A percentile compares a stretch with the other conserved stretches of the same genome.
Conservation (phyloP, 192 early-diverging fungal species). For the Coemansia sp. region DNA sequence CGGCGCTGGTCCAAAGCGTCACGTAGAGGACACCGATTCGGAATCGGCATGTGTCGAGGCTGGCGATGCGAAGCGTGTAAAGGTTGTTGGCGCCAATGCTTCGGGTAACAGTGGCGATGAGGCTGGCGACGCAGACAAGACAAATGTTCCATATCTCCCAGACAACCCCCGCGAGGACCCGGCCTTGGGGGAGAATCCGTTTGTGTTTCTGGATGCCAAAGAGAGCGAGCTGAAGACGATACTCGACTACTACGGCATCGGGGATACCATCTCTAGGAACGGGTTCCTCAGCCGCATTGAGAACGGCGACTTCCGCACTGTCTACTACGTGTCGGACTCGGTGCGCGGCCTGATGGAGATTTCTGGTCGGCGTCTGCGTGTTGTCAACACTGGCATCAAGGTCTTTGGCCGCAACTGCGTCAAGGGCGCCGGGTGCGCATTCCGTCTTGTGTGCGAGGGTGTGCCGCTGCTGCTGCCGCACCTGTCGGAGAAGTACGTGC, state of each 20-base stretch:
- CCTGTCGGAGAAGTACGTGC: slow-evolving; percentile 49
- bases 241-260: slow-evolving; percentile 76
- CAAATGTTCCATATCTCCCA: slow-evolving; percentile 29
- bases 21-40: slow-evolving; percentile 6
- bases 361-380: slow-evolving; percentile 59
- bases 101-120: slow-evolving; percentile 9
- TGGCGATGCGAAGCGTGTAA: slow-evolving; percentile 8
- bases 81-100: not conserved
- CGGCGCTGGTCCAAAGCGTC: not conserved
- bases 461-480: slow-evolving; percentile 61
- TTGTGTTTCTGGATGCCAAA: slow-evolving; percentile 71
- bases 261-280: slow-evolving; percentile 68
- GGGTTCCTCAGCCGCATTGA: slow-evolving; percentile 90
- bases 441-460: slow-evolving; percentile 69
- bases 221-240: slow-evolving; percentile 64
- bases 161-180: slow-evolving; percentile 53
- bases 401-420: slow-evolving; percentile 79
- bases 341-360: slow-evolving; percentile 76
- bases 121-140: slow-evolving; percentile 2
- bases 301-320: slow-evolving; percentile 61
- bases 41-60: slow-evolving; percentile 12
- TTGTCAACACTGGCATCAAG: slow-evolving; percentile 92
- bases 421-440: slow-evolving; percentile 59
- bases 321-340: slow-evolving; percentile 85
- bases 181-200: slow-evolving; percentile 76